Percentiles rank a stretch among this genome's conserved stretches.
Evolutionary conservation across 768 basidiomycete species (phyloP).

Genomic region (Pleurotus djamor): DNA sequence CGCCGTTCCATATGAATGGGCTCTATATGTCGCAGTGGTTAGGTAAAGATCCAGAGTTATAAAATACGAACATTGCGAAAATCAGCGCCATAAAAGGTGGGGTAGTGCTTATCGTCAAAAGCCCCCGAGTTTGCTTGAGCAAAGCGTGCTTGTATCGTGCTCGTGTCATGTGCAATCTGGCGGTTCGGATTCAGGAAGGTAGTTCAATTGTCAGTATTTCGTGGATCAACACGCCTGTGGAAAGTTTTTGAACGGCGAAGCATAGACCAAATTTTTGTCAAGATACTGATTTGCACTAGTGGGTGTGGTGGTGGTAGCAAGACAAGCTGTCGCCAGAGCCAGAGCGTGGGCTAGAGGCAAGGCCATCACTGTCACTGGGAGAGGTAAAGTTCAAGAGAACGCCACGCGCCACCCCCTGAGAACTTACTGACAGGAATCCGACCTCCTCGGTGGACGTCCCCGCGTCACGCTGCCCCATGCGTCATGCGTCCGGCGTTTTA

Average conservation of each 20-base stretch:
- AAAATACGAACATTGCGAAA: constrained; percentile 39
- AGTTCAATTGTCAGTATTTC: background rate
- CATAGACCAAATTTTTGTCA: constrained; percentile 38
- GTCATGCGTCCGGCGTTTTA: constrained; percentile 4
- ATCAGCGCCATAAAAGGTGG: constrained; percentile 45
- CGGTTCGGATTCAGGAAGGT: background rate
- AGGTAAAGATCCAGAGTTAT: background rate
- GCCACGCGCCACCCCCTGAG: too few relatives aligned
- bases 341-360: too few relatives aligned
- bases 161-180: constrained; percentile 38
- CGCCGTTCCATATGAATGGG: constrained; percentile 47
- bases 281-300: constrained; percentile 17
- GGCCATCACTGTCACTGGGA: too few relatives aligned
- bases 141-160: constrained; percentile 32
- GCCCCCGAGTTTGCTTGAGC: constrained; percentile 25
- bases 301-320: too few relatives aligned
- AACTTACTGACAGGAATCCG: too few relatives aligned
- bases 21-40: constrained; percentile 22
- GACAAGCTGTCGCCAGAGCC: too few relatives aligned
- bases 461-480: background rate
- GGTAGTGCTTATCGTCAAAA: constrained; percentile 50
- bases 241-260: constrained; percentile 32
- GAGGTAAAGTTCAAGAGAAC: too few relatives aligned
- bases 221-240: constrained; percentile 22
- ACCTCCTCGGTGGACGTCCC: background rate